Evolutionary conservation across 2,329 filamentous ascomycete species (phyloP).

Genomic region (Emericellopsis cladophorae): DNA sequence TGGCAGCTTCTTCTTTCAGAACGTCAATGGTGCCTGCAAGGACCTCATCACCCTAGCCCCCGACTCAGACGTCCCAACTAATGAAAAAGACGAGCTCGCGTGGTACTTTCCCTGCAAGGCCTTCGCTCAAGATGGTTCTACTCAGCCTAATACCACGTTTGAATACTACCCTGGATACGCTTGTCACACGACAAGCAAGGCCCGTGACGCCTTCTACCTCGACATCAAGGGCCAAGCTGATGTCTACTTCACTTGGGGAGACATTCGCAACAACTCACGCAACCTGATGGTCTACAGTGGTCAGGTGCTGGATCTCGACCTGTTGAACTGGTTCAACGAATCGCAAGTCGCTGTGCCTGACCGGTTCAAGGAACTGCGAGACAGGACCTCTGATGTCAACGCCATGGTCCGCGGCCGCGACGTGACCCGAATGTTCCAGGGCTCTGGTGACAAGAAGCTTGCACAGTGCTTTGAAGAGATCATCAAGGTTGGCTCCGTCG

Average conservation of each 20-base stretch:
- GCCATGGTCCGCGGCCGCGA: slow-evolving; percentile 66
- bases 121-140: slow-evolving; percentile 90
- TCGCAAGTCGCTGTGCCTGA: slow-evolving; percentile 63
- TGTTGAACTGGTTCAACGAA: slow-evolving; percentile 82
- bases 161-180: slow-evolving; percentile 73
- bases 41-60: slow-evolving; percentile 63
- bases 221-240: slow-evolving; percentile 58
- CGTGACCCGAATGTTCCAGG: slow-evolving; percentile 79
- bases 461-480: slow-evolving; percentile 85
- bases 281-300: slow-evolving; percentile 93
- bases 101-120: slow-evolving; percentile 95
- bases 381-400: slow-evolving; percentile 48
- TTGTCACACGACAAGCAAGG: slow-evolving; percentile 66
- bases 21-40: slow-evolving; percentile 96
- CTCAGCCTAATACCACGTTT: slow-evolving; percentile 57
- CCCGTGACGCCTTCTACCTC: slow-evolving; percentile 65
- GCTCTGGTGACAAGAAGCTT: slow-evolving; percentile 60
- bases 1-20: slow-evolving; percentile 94
- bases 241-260: slow-evolving; percentile 93
- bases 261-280: slow-evolving; percentile 76
- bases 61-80: slow-evolving; percentile 67
- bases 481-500: slow-evolving; percentile 89
- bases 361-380: slow-evolving; percentile 68
- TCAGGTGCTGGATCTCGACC: slow-evolving; percentile 78
- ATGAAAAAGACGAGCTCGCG: slow-evolving; percentile 59